Evolutionary conservation across 2,329 filamentous ascomycete species (phyloP).

Genomic region (Aspergillus sp.): DNA sequence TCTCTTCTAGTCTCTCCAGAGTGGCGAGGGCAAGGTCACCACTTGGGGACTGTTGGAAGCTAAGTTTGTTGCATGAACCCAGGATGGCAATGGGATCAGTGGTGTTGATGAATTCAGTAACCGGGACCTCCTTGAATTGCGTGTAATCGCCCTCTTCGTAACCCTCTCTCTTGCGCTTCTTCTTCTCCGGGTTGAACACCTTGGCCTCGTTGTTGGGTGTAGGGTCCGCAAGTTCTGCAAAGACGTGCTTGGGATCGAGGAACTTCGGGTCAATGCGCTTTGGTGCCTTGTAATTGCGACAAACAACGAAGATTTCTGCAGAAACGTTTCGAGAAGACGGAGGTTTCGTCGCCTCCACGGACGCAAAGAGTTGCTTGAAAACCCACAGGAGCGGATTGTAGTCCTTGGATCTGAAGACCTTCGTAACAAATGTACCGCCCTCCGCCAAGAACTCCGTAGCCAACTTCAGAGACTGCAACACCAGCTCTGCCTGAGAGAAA

Average conservation of each 20-base stretch:
- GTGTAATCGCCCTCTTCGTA: constrained; percentile 96
- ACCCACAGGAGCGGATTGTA: constrained; percentile 97
- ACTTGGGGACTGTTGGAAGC: constrained; percentile 76
- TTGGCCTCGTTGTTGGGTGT: constrained; percentile 96
- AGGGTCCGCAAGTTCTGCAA: constrained; percentile 83
- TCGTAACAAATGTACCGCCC: constrained; percentile 92
- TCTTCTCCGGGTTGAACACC: constrained; percentile 95
- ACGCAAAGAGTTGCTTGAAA: constrained; percentile 92
- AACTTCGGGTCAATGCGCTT: constrained; percentile 92
- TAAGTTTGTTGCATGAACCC: constrained; percentile 79
- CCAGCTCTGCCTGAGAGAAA: constrained; percentile 94
- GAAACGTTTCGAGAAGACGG: constrained; percentile 94
- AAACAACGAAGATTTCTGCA: constrained; percentile 98
- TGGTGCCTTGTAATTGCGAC: constrained; percentile 90
- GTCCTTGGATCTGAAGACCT: constrained; percentile 95
- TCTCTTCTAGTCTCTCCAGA: constrained; percentile 81
- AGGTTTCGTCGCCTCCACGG: constrained; percentile 96
- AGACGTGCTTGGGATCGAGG: constrained; percentile 83
- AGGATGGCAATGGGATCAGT: constrained; percentile 90
- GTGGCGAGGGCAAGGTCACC: constrained; percentile 85
- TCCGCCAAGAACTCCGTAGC: constrained; percentile 90
- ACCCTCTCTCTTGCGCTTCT: constrained; percentile 96
- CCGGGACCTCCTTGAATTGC: constrained; percentile 84
- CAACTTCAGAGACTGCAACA: constrained; percentile 85
- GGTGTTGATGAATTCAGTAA: constrained; percentile 92